A percentile compares a stretch with the other conserved stretches of the same genome.
Evolutionary conservation across 208 protist genomes (phyloP).

Genomic region (Acanthamoeba healyi): DNA sequence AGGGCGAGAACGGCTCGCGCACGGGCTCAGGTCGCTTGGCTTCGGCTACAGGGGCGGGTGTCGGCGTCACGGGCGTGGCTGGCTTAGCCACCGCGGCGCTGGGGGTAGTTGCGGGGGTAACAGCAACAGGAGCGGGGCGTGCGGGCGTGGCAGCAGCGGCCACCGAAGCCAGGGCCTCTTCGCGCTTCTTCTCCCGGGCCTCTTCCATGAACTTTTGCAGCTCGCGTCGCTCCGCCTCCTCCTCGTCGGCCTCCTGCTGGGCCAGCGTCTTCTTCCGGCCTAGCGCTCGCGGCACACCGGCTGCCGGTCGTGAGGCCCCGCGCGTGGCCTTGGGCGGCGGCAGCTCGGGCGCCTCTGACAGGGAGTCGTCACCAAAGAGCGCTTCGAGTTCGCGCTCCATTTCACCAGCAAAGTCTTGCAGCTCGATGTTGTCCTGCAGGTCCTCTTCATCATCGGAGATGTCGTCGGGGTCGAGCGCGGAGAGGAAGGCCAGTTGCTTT

Average conservation of each 20-base stretch:
- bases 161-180: background rate
- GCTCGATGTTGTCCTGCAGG: conserved; percentile 56
- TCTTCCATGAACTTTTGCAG: conserved; percentile 74
- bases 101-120: background rate
- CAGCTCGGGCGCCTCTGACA: background rate
- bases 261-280: background rate
- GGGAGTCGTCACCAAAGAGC: conserved; percentile 18
- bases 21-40: background rate
- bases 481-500: conserved; percentile 56
- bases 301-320: background rate
- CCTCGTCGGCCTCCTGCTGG: conserved; percentile 56
- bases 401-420: conserved; percentile 73
- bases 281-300: background rate
- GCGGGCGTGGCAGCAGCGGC: background rate
- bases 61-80: background rate
- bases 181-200: conserved; percentile 46
- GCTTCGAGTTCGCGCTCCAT: conserved; percentile 69
- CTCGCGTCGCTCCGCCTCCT: conserved; percentile 63
- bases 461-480: background rate
- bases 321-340: conserved; percentile 2
- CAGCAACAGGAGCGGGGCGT: background rate
- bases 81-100: background rate
- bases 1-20: conserved; percentile 26
- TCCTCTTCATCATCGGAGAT: conserved; percentile 64
- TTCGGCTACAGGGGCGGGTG: background rate